Percentiles rank a stretch among this genome's conserved stretches.
Conservation (phyloP, 2,329 filamentous ascomycete species). For the Phialophora expanda region DNA sequence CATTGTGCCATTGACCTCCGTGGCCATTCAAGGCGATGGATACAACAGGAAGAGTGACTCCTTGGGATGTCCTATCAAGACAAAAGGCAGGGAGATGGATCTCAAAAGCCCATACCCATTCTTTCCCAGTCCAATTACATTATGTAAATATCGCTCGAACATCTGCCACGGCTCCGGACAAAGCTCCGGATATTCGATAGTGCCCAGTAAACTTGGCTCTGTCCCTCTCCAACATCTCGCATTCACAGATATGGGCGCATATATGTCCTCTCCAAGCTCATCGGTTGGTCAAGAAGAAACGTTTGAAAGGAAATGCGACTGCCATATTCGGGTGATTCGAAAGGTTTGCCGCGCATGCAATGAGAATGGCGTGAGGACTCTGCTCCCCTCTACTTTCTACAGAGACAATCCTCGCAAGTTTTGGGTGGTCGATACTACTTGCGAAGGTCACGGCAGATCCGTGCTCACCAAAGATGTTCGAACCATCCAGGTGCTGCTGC, state of each 20-base stretch:
- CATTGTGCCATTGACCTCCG: background rate
- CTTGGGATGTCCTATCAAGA: background rate
- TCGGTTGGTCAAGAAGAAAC: background rate
- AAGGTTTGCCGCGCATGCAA: background rate
- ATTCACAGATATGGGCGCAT: background rate
- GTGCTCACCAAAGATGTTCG: background rate
- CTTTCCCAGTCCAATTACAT: background rate
- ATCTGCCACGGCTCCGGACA: background rate
- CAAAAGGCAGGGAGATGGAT: background rate
- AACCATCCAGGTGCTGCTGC: background rate
- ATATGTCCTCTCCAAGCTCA: background rate
- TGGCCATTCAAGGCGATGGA: background rate
- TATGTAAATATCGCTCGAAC: too few relatives aligned
- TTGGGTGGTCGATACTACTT: background rate
- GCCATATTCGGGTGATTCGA: background rate
- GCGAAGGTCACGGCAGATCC: background rate
- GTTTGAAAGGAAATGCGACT: background rate
- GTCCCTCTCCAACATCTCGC: background rate
- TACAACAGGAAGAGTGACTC: background rate
- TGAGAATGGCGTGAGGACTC: background rate
- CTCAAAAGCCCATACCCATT: background rate
- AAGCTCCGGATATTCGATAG: background rate
- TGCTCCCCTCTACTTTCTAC: background rate
- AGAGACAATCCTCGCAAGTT: constrained; percentile 4
- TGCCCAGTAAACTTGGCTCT: background rate